A percentile compares a stretch with the other conserved stretches of the same genome.
These are phyloP conservation scores for Scopulariopsis brevicaulis DNA, from an alignment of 2,329 filamentous ascomycete genomes.

Conservation along the genomic window DNA sequence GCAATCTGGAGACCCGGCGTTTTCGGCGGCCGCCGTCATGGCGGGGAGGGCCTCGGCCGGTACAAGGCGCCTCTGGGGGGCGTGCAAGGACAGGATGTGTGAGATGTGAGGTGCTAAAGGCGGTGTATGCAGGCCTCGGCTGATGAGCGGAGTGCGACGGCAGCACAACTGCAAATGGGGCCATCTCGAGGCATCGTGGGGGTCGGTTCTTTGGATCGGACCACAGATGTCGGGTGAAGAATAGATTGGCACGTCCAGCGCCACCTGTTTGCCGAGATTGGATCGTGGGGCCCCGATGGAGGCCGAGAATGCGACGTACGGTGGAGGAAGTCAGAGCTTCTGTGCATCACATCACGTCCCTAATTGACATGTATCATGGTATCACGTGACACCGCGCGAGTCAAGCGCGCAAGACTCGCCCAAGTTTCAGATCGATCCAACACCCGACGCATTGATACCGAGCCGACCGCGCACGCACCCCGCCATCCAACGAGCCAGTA, in stretches of 20 bases:
- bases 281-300: neutral
- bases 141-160: neutral
- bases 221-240: no score
- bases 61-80: neutral
- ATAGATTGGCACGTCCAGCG: neutral
- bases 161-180: neutral
- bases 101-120: neutral
- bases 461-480: neutral
- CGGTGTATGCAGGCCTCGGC: neutral
- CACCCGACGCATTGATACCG: neutral
- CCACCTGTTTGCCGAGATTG: neutral
- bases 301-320: neutral
- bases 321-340: neutral
- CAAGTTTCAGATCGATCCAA: slow-evolving; percentile 5
- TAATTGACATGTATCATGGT: neutral
- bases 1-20: neutral
- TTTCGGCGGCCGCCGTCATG: neutral
- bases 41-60: neutral
- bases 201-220: no score
- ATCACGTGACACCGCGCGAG: slow-evolving; percentile 2
- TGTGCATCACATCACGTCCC: neutral
- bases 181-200: no score
- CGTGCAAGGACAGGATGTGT: neutral
- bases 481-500: neutral
- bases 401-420: neutral